Evolutionary conservation across 2,329 filamentous ascomycete genomes (phyloP).

Genomic region (Neofusicoccum ribis): DNA sequence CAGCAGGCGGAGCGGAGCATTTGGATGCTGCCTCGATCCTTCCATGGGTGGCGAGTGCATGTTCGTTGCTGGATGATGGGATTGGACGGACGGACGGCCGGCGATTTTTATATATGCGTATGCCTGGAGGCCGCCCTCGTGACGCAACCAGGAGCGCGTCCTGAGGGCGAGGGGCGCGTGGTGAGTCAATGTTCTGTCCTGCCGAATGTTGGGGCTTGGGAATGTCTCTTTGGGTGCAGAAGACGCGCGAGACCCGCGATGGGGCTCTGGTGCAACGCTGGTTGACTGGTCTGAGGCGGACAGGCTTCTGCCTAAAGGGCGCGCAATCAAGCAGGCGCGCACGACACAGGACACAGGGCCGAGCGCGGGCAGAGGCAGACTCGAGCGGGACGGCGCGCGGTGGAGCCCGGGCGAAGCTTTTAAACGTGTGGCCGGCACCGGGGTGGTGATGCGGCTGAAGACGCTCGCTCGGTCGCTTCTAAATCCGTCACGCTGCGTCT

Average conservation of each 20-base stretch:
- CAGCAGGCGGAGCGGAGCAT: slow-evolving; percentile 35
- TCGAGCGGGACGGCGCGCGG: neutral
- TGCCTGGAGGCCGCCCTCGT: slow-evolving; percentile 4
- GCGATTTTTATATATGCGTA: neutral
- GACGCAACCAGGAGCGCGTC: neutral
- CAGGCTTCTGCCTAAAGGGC: neutral
- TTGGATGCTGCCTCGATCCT: slow-evolving; percentile 23
- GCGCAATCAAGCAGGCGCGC: neutral
- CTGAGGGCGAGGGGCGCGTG: neutral
- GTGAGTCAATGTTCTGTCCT: slow-evolving; percentile 4
- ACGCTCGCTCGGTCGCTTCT: too few relatives aligned
- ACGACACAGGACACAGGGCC: neutral
- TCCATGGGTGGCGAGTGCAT: slow-evolving; percentile 18
- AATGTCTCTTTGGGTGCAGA: neutral
- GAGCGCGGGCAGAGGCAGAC: neutral
- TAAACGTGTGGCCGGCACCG: neutral
- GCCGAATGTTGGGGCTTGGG: neutral
- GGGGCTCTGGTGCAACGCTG: neutral
- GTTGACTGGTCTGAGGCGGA: neutral
- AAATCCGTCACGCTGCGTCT: neutral
- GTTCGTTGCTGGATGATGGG: neutral
- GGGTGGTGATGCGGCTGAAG: too few relatives aligned
- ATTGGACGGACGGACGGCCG: neutral
- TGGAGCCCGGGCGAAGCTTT: neutral
- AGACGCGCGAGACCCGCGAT: neutral